Base-by-base conservation (phyloP, 2,329 filamentous ascomycete genomes). In the Huntiella decipiens region DNA sequence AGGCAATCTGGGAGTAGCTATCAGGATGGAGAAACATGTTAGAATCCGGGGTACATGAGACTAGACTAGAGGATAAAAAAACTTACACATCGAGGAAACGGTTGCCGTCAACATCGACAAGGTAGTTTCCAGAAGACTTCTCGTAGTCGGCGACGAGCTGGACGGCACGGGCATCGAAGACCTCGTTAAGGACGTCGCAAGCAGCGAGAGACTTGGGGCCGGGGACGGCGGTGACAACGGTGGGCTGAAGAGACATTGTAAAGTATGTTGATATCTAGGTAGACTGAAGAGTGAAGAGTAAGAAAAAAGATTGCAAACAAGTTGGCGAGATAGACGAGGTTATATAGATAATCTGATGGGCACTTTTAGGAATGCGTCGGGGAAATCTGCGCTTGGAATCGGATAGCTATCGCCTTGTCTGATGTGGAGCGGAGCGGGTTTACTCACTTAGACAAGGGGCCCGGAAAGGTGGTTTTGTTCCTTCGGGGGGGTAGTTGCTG, bases 1-100 rank as follows among this genome's bases (percentile, higher is more conserved):
- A 93, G 52, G 86, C 86, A 57, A 94, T 94, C 64, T 94, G 86
- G 44, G 86, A 82, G 58, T 88, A 88, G 49, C 78, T 81, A 16
- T 17, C 12, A n/a, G 3, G 22, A n/a, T n/a, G n/a, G n/a, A 44
- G 15, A 19, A 28, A 10, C 38, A 43, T 44, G 39, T 38, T 32
- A 13, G 17, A 5, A n/a, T n/a, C 13, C 1, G 33, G 11, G 38
- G 16, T 41, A 22, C n/a, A 16, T 13, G n/a, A 28, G 19, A 4
- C 16, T 31, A 28, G 19, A 4, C 16, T 31, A 28, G 19, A 13
- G 5, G 34, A 36, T 41, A 19, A 22, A 19, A 22, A 11, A 6
- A 59, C 62, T 44, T 62, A 66, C 61, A 68, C 66, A 59, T 69
- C 66, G 43, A 68, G 60, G 50, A 63, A 63, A 34, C 62, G 59